phyloP scores from a whole-genome alignment of 805 yeast species.

The Starmerella bacillaris region DNA sequence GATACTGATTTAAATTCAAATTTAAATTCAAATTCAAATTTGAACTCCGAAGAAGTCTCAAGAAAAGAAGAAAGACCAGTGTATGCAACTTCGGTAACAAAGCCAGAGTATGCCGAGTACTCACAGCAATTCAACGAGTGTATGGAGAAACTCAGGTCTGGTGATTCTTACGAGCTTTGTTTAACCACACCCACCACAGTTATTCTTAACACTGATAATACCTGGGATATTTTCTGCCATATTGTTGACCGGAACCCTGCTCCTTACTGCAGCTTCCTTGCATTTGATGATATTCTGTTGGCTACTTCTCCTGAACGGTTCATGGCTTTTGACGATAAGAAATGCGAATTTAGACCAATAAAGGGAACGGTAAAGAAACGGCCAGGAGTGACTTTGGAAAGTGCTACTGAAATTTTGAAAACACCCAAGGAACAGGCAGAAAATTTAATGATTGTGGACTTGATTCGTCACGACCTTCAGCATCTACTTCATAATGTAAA shows the following conservation, averaged over 20 bases:
- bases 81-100: not conserved
- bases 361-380: constrained; percentile 82
- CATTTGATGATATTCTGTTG: constrained; percentile 46
- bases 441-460: constrained; percentile 88
- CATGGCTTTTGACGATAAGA: constrained; percentile 46
- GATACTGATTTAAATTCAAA: not conserved
- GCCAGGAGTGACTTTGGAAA: constrained; percentile 32
- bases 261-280: constrained; percentile 71
- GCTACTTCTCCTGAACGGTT: constrained; percentile 94
- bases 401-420: constrained; percentile 46
- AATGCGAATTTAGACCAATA: constrained; percentile 77
- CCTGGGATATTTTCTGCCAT: constrained; percentile 64
- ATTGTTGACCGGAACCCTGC: constrained; percentile 67
- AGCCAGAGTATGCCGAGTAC: constrained; percentile 27
- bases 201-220: not conserved
- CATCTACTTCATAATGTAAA: constrained; percentile 45
- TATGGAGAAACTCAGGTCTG: constrained; percentile 48
- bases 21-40: not conserved
- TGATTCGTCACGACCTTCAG: constrained; percentile 79
- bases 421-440: constrained; percentile 92
- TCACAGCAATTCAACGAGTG: constrained; percentile 38
- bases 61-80: not conserved
- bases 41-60: not conserved
- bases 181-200: constrained; percentile 42
- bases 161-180: constrained; percentile 89